A percentile compares a stretch with the other conserved stretches of the same genome.
Conservation (phyloP, 768 basidiomycete species). For the Pulveroboletus sp. region DNA sequence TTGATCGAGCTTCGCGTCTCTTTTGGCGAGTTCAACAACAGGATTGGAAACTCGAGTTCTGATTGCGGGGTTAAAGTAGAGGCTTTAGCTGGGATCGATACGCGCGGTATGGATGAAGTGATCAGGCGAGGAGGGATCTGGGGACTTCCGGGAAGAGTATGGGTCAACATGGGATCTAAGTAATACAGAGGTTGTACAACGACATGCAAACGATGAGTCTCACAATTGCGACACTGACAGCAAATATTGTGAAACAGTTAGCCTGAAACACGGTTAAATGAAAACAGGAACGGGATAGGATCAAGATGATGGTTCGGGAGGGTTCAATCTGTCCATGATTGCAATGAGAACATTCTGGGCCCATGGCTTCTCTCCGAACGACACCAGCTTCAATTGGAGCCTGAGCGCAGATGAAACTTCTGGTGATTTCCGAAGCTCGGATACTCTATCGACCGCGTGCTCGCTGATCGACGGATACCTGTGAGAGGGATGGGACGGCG, state of each 20-base stretch:
- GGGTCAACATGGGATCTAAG: conserved; percentile 27
- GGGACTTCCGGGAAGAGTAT: conserved; percentile 66
- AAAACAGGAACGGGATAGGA: neutral
- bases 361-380: conserved; percentile 28
- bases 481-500: neutral
- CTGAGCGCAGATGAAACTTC: conserved; percentile 22
- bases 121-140: conserved; percentile 69
- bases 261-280: neutral
- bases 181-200: conserved; percentile 3
- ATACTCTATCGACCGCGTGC: conserved; percentile 19
- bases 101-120: conserved; percentile 61
- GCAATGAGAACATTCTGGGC: conserved; percentile 17
- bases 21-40: conserved; percentile 45
- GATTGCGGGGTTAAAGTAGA: conserved; percentile 26
- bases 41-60: conserved; percentile 8
- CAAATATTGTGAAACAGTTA: no score
- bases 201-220: neutral
- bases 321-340: conserved; percentile 24
- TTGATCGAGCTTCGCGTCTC: conserved; percentile 61
- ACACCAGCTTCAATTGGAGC: conserved; percentile 19
- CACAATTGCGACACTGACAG: no score
- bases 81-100: conserved; percentile 41
- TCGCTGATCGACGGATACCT: conserved; percentile 15
- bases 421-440: conserved; percentile 18
- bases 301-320: conserved; percentile 5